Evolutionary conservation across 108 stramenopile genomes (phyloP).

Genomic region (Stephanodiscus triporus): DNA sequence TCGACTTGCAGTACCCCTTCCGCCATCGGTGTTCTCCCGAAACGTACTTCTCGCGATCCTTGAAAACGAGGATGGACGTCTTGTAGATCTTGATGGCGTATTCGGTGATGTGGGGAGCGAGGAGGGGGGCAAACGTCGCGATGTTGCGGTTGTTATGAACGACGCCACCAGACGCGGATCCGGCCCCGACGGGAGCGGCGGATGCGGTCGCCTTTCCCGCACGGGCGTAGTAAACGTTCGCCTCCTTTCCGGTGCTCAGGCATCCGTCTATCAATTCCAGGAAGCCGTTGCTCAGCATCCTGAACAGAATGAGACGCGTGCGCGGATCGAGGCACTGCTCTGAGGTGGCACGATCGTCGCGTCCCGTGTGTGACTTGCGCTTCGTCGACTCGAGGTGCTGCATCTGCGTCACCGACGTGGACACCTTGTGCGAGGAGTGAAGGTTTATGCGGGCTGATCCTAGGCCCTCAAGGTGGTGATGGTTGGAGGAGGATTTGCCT

Average conservation of each 20-base stretch:
- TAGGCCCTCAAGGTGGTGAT: constrained; percentile 12
- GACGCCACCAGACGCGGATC: not conserved
- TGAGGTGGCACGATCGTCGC: constrained; percentile 94
- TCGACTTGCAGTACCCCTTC: constrained; percentile 96
- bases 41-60: constrained; percentile 99
- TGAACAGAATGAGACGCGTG: constrained; percentile 95
- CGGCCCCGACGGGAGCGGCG: constrained; percentile 12
- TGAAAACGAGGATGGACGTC: constrained; percentile 98
- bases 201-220: constrained; percentile 47
- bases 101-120: constrained; percentile 61
- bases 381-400: constrained; percentile 87
- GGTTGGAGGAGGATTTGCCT: constrained; percentile 9
- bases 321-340: constrained; percentile 97
- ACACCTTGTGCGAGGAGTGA: constrained; percentile 76
- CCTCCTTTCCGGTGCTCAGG: constrained; percentile 98
- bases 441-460: constrained; percentile 74
- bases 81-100: constrained; percentile 99
- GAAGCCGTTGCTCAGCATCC: constrained; percentile 91
- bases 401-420: constrained; percentile 89
- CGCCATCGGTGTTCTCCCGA: constrained; percentile 97
- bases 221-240: constrained; percentile 98
- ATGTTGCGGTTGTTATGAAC: constrained; percentile 14
- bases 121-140: constrained; percentile 42
- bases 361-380: constrained; percentile 82
- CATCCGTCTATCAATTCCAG: constrained; percentile 95